Base-by-base conservation (phyloP, 176 grass and related monocot species). In the Triticum turgidum region DNA sequence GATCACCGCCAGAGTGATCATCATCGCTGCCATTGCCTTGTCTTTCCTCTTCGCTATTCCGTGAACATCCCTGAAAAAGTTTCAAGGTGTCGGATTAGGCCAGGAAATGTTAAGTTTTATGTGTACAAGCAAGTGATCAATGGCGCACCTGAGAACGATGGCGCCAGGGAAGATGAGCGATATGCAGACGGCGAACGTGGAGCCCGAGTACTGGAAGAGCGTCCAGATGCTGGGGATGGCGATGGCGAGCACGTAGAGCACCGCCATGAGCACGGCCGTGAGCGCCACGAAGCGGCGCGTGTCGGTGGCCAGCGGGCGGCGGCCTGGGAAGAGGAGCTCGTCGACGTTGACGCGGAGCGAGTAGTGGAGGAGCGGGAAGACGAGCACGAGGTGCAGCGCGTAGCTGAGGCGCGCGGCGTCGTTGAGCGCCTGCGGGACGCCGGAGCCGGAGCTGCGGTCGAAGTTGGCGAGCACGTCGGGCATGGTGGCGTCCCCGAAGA, bases 401-500 rank as follows among this genome's bases (percentile, higher is more conserved):
- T 98, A 98, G 88, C 92, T 96, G 84, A 98, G 86, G 13, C 97
- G 94, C 41, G 94, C 97, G 3, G 80, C 86, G 79, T 96, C 93
- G 80, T 98, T 91, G 79, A 96, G 83, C 58, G 85, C 69, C 69
- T 90, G 89, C 58, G 91, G 87, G 56, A 96, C 80, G 13, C 89
- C 83, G 11, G 90, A 81, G 20, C 84, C 85, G 17, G 90, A 78
- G 79, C 87, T 92, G 78, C 80, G 83, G 76, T 91, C 93, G 84
- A 96, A 98, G 84, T 98, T 98, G 81, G 94, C 91, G 82, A 98
- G 97, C 41, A 96, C 83, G 87, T 98, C 94, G 58, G 84, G 69
- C 97, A 96, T 98, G 30, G 97, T 98, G 39, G 82, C 85, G 58
- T 96, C 90, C 20, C 97, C 97, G 83, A 98, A 98, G 29, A 98